phyloP scores from a whole-genome alignment of 169 alveolate species.

The Eimeria maxima region DNA sequence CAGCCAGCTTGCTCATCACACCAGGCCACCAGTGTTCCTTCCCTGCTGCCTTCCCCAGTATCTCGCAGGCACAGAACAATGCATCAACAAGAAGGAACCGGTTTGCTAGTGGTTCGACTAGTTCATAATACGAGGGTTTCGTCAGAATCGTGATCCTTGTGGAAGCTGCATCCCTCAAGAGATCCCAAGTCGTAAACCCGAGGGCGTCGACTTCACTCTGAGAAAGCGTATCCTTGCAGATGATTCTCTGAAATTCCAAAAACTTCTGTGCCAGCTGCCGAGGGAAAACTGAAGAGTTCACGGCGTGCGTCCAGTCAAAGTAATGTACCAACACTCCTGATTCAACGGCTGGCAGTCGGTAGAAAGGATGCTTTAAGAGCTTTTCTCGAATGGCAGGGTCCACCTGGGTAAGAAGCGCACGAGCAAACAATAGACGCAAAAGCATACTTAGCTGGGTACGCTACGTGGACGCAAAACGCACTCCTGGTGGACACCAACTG shows the following conservation, averaged over 20 bases:
- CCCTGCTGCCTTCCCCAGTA: neutral
- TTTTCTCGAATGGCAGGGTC: neutral
- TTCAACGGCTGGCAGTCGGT: neutral
- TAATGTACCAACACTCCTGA: neutral
- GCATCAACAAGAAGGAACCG: constrained; percentile 47
- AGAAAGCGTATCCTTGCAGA: neutral
- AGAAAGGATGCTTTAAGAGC: neutral
- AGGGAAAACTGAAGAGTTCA: neutral
- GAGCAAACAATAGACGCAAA: neutral
- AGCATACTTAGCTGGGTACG: neutral
- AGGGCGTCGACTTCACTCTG: neutral
- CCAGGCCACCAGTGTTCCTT: neutral
- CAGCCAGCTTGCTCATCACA: neutral
- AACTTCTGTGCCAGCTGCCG: neutral
- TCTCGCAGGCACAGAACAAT: constrained; percentile 19
- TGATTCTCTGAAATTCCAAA: neutral
- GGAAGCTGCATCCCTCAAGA: neutral
- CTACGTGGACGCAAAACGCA: too few species aligned
- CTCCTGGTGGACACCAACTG: neutral
- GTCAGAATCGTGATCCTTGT: neutral
- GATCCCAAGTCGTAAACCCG: neutral
- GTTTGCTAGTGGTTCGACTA: neutral
- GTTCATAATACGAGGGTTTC: neutral
- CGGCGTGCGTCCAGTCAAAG: neutral
- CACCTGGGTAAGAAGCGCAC: neutral